phyloP scores from a whole-genome alignment of 345 rosid genomes.

The Salix brachista region DNA sequence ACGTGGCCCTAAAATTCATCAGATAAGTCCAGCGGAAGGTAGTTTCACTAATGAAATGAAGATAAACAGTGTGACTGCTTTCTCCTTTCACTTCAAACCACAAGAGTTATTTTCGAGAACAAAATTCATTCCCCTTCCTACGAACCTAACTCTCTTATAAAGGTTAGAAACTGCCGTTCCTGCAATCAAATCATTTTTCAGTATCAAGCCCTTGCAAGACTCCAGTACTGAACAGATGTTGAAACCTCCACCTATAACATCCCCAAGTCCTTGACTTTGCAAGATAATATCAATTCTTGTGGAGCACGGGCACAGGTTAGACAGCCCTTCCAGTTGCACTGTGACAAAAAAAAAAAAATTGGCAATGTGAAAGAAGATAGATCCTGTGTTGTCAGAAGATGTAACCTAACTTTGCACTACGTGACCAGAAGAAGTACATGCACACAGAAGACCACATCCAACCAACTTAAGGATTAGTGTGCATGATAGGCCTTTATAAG shows the following conservation, averaged over 20 bases:
- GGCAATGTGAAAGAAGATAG: slow-evolving; percentile 11
- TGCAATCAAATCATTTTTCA: neutral
- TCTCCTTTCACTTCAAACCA: slow-evolving; percentile 3
- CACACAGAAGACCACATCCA: slow-evolving; percentile 18
- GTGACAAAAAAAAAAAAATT: slow-evolving; percentile 1
- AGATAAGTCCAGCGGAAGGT: slow-evolving; percentile 8
- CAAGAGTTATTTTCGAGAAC: slow-evolving; percentile 2
- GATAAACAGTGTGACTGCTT: neutral
- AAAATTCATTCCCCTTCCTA: slow-evolving; percentile 12
- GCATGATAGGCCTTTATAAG: slow-evolving; percentile 6
- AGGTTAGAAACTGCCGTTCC: neutral
- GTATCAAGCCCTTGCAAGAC: neutral
- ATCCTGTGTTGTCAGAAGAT: slow-evolving; percentile 14
- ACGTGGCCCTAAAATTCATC: neutral
- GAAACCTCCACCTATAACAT: neutral
- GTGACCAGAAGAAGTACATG: slow-evolving; percentile 19
- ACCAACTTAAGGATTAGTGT: slow-evolving; percentile 2
- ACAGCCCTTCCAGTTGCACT: slow-evolving; percentile 3
- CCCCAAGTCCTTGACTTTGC: neutral
- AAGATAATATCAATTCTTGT: neutral
- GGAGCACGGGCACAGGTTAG: neutral
- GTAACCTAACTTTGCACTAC: slow-evolving; percentile 16
- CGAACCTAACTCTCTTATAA: slow-evolving; percentile 7
- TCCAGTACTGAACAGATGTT: neutral
- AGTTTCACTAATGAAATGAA: slow-evolving; percentile 9